These are phyloP conservation scores for Agastache rugosa DNA, from an alignment of 257 asterid genomes.

Conservation along the genomic window DNA sequence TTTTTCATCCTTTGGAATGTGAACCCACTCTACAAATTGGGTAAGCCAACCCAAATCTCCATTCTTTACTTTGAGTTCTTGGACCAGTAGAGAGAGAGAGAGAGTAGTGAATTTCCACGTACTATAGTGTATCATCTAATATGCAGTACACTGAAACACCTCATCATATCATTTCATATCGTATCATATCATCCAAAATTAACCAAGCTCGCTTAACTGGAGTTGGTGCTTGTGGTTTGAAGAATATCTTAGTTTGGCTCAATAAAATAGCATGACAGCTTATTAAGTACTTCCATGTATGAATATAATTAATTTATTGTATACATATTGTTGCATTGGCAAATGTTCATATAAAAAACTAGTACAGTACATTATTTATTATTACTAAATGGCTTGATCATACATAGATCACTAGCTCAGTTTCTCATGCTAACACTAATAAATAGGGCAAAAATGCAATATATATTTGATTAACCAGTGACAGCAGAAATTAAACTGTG, in stretches of 20 bases:
- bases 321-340: background rate
- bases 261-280: background rate
- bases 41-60: conserved; percentile 33
- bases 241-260: background rate
- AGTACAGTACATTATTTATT: background rate
- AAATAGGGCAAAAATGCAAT: background rate
- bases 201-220: too few species aligned
- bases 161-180: too few species aligned
- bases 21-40: conserved; percentile 97
- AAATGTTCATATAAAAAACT: background rate
- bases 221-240: background rate
- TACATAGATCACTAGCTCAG: background rate
- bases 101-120: background rate
- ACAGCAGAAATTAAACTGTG: background rate
- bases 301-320: background rate
- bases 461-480: background rate
- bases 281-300: background rate
- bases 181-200: too few species aligned
- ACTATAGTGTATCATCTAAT: too few species aligned
- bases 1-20: conserved; percentile 83
- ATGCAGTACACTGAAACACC: background rate
- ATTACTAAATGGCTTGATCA: background rate
- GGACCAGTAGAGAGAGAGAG: background rate
- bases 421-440: too few species aligned
- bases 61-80: background rate